Base-by-base conservation (phyloP, 257 asterid species). In the Hygrophila difformis region DNA sequence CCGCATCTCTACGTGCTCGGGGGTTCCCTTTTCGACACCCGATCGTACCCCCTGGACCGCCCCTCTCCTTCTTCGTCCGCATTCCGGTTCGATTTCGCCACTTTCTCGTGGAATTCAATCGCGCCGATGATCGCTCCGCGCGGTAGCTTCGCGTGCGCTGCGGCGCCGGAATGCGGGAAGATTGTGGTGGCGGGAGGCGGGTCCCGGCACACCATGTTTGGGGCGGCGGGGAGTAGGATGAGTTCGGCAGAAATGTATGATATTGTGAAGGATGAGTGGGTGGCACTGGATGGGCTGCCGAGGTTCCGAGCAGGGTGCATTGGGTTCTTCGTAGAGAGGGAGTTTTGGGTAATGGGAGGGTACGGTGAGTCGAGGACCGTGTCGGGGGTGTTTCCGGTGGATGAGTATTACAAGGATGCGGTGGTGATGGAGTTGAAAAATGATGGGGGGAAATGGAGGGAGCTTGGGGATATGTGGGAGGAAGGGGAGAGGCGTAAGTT, bases 331-430 rank as follows among this genome's bases (percentile, higher is more conserved):
- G 66, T 67, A 26, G 94, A 87, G 11, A 64, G 44, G 61, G 96
- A 89, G 76, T 89, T 89, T 61, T 89, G 96, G 97, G 97, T 85
- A 31, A 84, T 85, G 97, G 97, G 96, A 31, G 97, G 97, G 23
- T 89, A 89, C 33, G 97, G 97, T 0, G 89, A 73, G 47, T 79
- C 91, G 2, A 73, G 96, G 65, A 85, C 94, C 0, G 67, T 89
- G 4, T 82, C 89, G 0, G 87, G 95, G 12, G 91, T 85, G 39
- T 82, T 85, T 55, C 96, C 96, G 0, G 91, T 89, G 66, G 97
- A 89, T 64, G 91, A 77, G 28, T 79, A 79, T 71, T 85, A 85
- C 22, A 82, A 70, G 69, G 91, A 82, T 71, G 93, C 79, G 9
- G 79, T 79, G 55, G 96, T 70, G 64, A 81, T 89, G 96, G 87